A percentile compares a stretch with the other conserved stretches of the same genome.
These are phyloP conservation scores for Berberis thunbergii DNA, from an alignment of 164 flowering plant genomes.

Conservation along the genomic window DNA sequence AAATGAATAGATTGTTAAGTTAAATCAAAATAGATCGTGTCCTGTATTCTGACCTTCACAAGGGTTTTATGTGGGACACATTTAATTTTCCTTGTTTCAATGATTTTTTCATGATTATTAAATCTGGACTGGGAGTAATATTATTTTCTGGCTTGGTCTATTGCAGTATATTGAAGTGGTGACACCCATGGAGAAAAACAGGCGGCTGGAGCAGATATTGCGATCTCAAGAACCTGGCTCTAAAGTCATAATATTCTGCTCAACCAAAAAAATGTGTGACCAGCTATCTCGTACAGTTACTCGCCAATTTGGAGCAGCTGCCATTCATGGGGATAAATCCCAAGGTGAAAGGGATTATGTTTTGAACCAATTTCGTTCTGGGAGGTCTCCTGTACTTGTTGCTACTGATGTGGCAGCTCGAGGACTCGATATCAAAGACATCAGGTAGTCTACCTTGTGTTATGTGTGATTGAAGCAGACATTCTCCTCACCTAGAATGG, in stretches of 20 bases:
- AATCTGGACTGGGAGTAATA: background rate
- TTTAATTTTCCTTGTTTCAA: background rate
- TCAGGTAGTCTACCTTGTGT: slow-evolving; percentile 38
- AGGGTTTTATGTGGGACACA: too few species aligned
- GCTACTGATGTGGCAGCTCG: slow-evolving; percentile 97
- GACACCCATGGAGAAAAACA: slow-evolving; percentile 61
- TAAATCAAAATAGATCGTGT: too few species aligned
- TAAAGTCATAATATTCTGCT: slow-evolving; percentile 72
- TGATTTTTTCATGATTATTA: background rate
- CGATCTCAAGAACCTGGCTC: slow-evolving; percentile 87
- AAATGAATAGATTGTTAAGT: too few species aligned
- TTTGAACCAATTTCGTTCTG: slow-evolving; percentile 61
- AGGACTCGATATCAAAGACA: slow-evolving; percentile 80
- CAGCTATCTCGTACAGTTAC: slow-evolving; percentile 55
- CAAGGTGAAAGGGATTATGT: slow-evolving; percentile 82
- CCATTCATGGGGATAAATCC: slow-evolving; percentile 91
- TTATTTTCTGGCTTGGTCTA: background rate
- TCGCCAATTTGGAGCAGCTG: slow-evolving; percentile 79
- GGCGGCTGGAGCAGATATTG: slow-evolving; percentile 75
- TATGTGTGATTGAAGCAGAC: background rate
- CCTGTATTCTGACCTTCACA: too few species aligned
- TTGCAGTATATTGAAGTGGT: slow-evolving; percentile 63
- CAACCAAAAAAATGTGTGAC: slow-evolving; percentile 94
- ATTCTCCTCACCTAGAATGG: background rate
- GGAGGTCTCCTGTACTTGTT: slow-evolving; percentile 73